A percentile compares a stretch with the other conserved stretches of the same genome.
Evolutionary conservation across 768 basidiomycete species (phyloP).

Genomic region (Leccinum disarticulatum): DNA sequence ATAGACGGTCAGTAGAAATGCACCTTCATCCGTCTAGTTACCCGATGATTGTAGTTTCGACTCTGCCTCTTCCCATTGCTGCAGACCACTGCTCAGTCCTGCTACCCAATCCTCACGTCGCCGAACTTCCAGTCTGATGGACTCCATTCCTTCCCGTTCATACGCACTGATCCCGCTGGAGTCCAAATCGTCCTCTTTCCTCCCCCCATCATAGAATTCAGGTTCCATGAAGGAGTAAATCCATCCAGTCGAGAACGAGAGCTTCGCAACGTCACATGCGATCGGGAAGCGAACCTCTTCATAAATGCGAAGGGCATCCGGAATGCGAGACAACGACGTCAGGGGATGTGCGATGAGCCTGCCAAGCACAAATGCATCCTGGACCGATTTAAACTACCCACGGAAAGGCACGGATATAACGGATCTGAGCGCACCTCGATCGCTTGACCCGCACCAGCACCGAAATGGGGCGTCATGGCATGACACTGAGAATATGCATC

Average conservation of each 20-base stretch:
- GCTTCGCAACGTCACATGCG: conserved; percentile 9
- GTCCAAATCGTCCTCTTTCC: conserved; percentile 8
- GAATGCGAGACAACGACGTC: neutral
- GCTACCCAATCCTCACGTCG: conserved; percentile 20
- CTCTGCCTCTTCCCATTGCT: conserved; percentile 22
- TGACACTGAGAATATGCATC: conserved; percentile 13
- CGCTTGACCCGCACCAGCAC: conserved; percentile 28
- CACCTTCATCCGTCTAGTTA: neutral
- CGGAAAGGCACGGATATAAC: accelerated
- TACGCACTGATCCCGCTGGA: conserved; percentile 6
- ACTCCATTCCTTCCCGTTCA: conserved; percentile 22
- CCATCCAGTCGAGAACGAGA: conserved; percentile 10
- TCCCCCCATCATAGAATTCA: conserved; percentile 23
- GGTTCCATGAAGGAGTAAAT: conserved; percentile 13
- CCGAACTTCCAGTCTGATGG: conserved; percentile 11
- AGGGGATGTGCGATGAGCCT: conserved; percentile 27
- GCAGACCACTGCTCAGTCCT: conserved; percentile 4
- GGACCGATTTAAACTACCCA: neutral
- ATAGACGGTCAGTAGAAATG: no score
- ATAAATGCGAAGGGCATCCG: conserved; percentile 10
- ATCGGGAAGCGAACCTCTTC: conserved; percentile 17
- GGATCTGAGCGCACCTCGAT: conserved; percentile 17
- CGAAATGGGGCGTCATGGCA: conserved; percentile 28
- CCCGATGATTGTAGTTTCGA: neutral
- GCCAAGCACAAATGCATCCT: conserved; percentile 26